Evolutionary conservation across 495 filamentous ascomycete genomes (phyloP), one percentile per base, ranked within the genome.

Genomic region (Lindgomyces ingoldianus): DNA sequence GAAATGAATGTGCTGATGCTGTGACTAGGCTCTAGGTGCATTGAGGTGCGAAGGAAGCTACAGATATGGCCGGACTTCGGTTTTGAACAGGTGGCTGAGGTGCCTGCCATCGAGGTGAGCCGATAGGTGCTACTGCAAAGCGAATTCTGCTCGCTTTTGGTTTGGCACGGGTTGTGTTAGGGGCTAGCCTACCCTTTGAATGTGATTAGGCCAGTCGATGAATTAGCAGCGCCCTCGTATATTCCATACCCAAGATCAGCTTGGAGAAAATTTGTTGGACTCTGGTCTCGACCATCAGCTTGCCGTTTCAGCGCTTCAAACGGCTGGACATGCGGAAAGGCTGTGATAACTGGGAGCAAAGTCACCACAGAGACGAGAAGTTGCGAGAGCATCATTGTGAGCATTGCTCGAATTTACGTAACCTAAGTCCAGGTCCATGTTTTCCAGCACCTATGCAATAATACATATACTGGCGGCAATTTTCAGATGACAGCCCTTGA

Each of bases 51-150:
- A 58, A 61, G 12, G 65, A 30, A 29, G 39, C 24, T 11, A 55
- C 49, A 29, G 44, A 45, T 42, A 46, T 27, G n/a, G 51, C 53
- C 21, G 51, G 21, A 25, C 4, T 65, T 14, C 74, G 68, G 47
- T 74, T 72, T 9, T 21, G 26, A 24, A 42, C 33, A 10, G 74
- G 74, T 12, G 62, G 21, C 19, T 63, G 55, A 14, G 74, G 74
- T 27, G 71, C 56, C 60, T 76, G 70, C 68, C 68, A 76, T 50
- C 74, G 62, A 11, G 54, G 36, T 21, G 33, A 2, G 11, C 59
- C 49, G 8, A 55, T 25, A 11, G 67, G 67, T 21, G 67, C 42
- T 12, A 57, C 50, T 10, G 62, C 67, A 29, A 54, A 70, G 36
- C 67, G 67, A 25, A 70, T 70, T 1, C 62, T 65, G 44, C 36